These are phyloP conservation scores for Sclerospora graminicola DNA, from an alignment of 352 stramenopile species.

Conservation along the genomic window DNA sequence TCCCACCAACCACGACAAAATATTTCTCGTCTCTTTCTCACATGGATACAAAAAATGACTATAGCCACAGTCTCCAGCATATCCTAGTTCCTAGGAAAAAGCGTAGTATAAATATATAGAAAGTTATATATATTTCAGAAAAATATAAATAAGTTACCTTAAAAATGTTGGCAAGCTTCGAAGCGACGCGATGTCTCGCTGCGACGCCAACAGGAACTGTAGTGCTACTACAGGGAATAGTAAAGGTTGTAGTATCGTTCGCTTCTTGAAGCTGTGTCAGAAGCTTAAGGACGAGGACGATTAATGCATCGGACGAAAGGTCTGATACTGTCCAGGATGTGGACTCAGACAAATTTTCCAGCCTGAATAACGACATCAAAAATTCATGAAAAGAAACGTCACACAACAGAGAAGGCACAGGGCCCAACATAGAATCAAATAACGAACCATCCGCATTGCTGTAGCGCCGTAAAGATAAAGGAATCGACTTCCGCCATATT, in stretches of 20 bases:
- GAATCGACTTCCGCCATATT: conserved; percentile 36
- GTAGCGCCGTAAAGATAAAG: conserved; percentile 36
- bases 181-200: conserved; percentile 61
- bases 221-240: conserved; percentile 8
- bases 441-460: conserved; percentile 38
- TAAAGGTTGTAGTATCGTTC: conserved; percentile 18
- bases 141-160: conserved; percentile 34
- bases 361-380: conserved; percentile 4
- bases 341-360: conserved; percentile 1
- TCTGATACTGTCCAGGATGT: conserved; percentile 16
- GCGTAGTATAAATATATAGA: not conserved
- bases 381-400: not conserved
- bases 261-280: conserved; percentile 26
- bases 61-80: conserved; percentile 78
- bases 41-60: conserved; percentile 85
- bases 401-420: not conserved
- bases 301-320: conserved; percentile 33
- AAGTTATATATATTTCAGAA: conserved; percentile 1
- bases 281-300: conserved; percentile 36
- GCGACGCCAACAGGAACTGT: conserved; percentile 45
- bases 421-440: not conserved
- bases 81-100: conserved; percentile 55
- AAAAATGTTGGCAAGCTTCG: conserved; percentile 54
- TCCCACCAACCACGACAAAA: conserved; percentile 75
- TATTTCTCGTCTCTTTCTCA: conserved; percentile 67